Percentiles rank a stretch among this genome's conserved stretches.
phyloP scores from a whole-genome alignment of 2,329 filamentous ascomycete species.

The Beauveria brongniartii region DNA sequence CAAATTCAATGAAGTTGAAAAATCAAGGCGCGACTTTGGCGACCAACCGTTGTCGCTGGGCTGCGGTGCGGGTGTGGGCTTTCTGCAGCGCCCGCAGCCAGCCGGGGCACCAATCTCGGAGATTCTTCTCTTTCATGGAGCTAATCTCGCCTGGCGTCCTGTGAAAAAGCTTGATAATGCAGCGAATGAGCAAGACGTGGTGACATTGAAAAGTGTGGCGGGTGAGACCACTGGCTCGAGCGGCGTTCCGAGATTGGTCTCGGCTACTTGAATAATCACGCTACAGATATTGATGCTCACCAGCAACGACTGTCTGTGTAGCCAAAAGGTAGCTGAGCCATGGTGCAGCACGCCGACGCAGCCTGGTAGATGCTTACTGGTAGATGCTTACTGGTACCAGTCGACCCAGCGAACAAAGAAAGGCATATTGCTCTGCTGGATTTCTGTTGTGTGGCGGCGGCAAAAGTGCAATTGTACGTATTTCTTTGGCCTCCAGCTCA shows the following conservation, averaged over 20 bases:
- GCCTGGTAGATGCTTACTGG: too few relatives aligned
- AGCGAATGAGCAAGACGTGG: neutral
- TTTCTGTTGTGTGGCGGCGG: neutral
- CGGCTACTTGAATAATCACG: neutral
- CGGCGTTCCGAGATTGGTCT: slow-evolving; percentile 4
- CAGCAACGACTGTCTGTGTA: too few relatives aligned
- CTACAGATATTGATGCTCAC: neutral
- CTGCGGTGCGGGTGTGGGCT: neutral
- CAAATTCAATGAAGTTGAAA: neutral
- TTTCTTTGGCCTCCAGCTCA: neutral
- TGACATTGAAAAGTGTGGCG: neutral
- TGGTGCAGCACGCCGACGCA: neutral
- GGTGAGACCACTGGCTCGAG: neutral
- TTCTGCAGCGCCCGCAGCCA: neutral
- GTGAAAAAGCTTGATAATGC: neutral
- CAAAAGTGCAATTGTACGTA: neutral
- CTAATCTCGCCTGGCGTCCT: neutral
- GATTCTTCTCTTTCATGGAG: neutral
- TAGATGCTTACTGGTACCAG: neutral
- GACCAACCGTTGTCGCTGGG: neutral
- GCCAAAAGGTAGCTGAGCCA: neutral
- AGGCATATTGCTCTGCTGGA: neutral
- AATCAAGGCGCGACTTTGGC: neutral
- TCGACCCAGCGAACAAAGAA: neutral
- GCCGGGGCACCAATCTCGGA: slow-evolving; percentile 1